Conservation (phyloP, 2,329 filamentous ascomycete species). For the Chalaropsis ovoidea region DNA sequence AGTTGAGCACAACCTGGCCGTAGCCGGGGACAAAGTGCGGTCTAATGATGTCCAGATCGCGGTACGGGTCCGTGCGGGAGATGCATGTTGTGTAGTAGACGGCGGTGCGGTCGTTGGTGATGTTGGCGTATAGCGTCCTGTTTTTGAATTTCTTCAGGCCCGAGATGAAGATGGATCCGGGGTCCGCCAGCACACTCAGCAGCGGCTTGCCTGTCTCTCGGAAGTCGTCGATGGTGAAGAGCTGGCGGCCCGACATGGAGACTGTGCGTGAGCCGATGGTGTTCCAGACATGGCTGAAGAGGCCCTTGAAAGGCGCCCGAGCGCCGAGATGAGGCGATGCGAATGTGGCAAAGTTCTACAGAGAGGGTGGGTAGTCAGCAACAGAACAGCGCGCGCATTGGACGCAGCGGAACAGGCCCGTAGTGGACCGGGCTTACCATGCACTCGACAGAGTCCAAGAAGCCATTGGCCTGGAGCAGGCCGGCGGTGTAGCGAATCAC, state of each 20-base stretch:
- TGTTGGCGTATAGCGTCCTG: constrained; percentile 72
- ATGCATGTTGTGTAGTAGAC: constrained; percentile 77
- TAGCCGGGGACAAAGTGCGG: constrained; percentile 62
- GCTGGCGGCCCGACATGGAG: constrained; percentile 67
- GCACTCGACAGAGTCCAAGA: constrained; percentile 69
- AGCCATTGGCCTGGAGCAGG: constrained; percentile 67
- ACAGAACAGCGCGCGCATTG: not conserved
- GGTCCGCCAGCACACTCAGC: constrained; percentile 70
- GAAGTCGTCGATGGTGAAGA: constrained; percentile 81
- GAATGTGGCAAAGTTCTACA: constrained; percentile 82
- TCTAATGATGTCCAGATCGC: constrained; percentile 42
- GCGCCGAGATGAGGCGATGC: constrained; percentile 76
- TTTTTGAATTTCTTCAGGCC: constrained; percentile 67
- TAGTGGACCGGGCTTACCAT: constrained; percentile 42
- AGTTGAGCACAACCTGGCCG: constrained; percentile 64
- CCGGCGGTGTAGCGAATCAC: constrained; percentile 81
- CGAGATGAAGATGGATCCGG: constrained; percentile 73
- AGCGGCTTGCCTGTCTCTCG: constrained; percentile 72
- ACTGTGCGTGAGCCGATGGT: constrained; percentile 71
- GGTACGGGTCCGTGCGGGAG: constrained; percentile 66
- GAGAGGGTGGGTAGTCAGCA: not conserved
- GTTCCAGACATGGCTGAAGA: constrained; percentile 63
- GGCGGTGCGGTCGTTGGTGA: constrained; percentile 73
- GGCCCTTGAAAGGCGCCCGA: constrained; percentile 56
- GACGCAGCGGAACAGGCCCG: not conserved